Conservation (phyloP, 2,329 filamentous ascomycete species). For the Arachnomyces sp. region DNA sequence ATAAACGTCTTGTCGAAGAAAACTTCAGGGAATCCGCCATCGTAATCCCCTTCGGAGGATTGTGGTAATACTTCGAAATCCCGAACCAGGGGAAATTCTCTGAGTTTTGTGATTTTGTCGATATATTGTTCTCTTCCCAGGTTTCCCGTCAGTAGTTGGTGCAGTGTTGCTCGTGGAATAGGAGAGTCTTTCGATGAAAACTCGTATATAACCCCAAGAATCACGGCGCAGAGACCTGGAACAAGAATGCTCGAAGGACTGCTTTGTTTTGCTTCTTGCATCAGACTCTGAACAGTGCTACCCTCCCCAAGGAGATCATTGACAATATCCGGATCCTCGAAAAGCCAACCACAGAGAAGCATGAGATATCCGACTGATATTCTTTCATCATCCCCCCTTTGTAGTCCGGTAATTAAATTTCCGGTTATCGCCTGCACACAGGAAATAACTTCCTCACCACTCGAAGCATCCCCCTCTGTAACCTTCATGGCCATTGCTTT, state of each 20-base stretch:
- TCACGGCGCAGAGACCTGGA: conserved; percentile 72
- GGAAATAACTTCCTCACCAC: conserved; percentile 89
- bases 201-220: conserved; percentile 86
- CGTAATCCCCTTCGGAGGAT: conserved; percentile 47
- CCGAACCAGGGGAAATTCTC: conserved; percentile 68
- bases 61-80: conserved; percentile 85
- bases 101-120: conserved; percentile 67
- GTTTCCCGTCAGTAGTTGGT: conserved; percentile 65
- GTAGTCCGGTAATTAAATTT: conserved; percentile 73
- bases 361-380: conserved; percentile 80
- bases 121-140: conserved; percentile 83
- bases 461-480: conserved; percentile 78
- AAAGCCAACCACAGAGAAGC: conserved; percentile 81
- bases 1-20: conserved; percentile 82
- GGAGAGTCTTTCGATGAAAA: conserved; percentile 97
- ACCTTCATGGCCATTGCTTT: conserved; percentile 74
- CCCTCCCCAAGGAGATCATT: conserved; percentile 90
- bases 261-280: conserved; percentile 62
- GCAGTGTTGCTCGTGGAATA: conserved; percentile 69
- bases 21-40: conserved; percentile 61
- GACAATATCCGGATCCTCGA: conserved; percentile 82
- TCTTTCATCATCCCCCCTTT: conserved; percentile 67
- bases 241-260: conserved; percentile 56
- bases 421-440: conserved; percentile 81
- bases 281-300: conserved; percentile 79